Evolutionary conservation across 2,329 filamentous ascomycete species (phyloP).

Genomic region (Trichophaea hybrida): DNA sequence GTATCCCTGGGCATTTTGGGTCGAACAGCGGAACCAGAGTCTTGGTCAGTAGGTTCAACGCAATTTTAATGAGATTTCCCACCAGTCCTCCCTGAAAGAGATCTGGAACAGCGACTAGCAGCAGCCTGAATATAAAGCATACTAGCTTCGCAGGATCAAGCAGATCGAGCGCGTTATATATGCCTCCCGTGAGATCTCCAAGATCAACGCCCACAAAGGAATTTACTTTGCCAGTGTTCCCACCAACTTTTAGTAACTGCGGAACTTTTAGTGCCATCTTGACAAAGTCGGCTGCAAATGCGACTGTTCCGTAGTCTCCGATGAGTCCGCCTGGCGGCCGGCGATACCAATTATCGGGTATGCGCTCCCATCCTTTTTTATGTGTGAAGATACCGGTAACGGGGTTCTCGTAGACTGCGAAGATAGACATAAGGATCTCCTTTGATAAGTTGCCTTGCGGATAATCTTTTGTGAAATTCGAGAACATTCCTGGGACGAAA

Average conservation of each 20-base stretch:
- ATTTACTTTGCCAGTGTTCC: conserved; percentile 28
- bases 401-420: conserved; percentile 29
- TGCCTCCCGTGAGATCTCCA: conserved; percentile 26
- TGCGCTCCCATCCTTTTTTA: conserved; percentile 31
- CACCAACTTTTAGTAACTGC: conserved; percentile 23
- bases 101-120: conserved; percentile 30
- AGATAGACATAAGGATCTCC: conserved; percentile 32
- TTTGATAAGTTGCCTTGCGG: conserved; percentile 30
- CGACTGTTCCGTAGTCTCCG: neutral
- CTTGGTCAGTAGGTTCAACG: neutral
- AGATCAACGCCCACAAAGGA: conserved; percentile 27
- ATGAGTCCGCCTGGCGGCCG: conserved; percentile 14
- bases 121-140: conserved; percentile 32
- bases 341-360: conserved; percentile 33
- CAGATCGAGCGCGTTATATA: conserved; percentile 23
- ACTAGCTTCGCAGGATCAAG: conserved; percentile 30
- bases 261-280: neutral
- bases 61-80: neutral
- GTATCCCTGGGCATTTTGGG: conserved; percentile 1
- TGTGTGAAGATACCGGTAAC: conserved; percentile 23
- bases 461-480: conserved; percentile 32
- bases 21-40: neutral
- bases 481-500: conserved; percentile 10
- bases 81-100: conserved; percentile 25
- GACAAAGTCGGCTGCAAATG: neutral